Evolutionary conservation across 257 asterid species (phyloP).

Genomic region (Penstemon eatonii): DNA sequence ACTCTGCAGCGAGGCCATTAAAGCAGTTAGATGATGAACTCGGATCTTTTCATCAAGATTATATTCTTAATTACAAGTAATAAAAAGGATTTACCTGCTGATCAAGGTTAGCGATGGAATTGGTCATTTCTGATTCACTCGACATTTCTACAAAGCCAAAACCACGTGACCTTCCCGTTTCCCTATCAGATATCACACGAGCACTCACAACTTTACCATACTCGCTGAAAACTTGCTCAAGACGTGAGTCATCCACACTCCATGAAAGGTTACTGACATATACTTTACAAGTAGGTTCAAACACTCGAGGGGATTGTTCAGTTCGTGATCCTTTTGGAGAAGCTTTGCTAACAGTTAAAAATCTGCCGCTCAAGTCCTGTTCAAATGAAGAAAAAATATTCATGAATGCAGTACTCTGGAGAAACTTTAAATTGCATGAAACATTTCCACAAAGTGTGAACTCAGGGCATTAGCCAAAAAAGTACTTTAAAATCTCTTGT

Average conservation of each 20-base stretch:
- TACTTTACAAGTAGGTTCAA: slow-evolving; percentile 54
- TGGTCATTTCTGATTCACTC: slow-evolving; percentile 72
- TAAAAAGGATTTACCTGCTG: slow-evolving; percentile 57
- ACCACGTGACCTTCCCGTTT: slow-evolving; percentile 84
- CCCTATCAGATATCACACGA: slow-evolving; percentile 75
- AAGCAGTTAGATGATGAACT: background rate
- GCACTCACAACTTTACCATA: slow-evolving; percentile 82
- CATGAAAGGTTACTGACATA: slow-evolving; percentile 94
- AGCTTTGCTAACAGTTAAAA: slow-evolving; percentile 79
- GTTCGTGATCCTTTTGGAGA: slow-evolving; percentile 76
- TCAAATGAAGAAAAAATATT: slow-evolving; percentile 7
- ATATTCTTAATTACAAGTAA: too few relatives aligned
- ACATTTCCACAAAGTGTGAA: too few relatives aligned
- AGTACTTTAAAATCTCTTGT: too few relatives aligned
- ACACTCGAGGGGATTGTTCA: slow-evolving; percentile 64
- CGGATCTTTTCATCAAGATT: background rate
- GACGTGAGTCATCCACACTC: slow-evolving; percentile 68
- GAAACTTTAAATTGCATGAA: too few relatives aligned
- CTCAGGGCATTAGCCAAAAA: too few relatives aligned
- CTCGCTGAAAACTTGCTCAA: slow-evolving; percentile 74
- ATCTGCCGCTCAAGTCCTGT: slow-evolving; percentile 78
- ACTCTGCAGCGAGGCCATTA: slow-evolving; percentile 34
- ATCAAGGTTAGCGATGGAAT: slow-evolving; percentile 83
- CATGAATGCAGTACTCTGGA: too few relatives aligned
- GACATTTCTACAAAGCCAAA: slow-evolving; percentile 92